phyloP scores from a whole-genome alignment of 768 basidiomycete species.

The Dioszegia aurantiaca region DNA sequence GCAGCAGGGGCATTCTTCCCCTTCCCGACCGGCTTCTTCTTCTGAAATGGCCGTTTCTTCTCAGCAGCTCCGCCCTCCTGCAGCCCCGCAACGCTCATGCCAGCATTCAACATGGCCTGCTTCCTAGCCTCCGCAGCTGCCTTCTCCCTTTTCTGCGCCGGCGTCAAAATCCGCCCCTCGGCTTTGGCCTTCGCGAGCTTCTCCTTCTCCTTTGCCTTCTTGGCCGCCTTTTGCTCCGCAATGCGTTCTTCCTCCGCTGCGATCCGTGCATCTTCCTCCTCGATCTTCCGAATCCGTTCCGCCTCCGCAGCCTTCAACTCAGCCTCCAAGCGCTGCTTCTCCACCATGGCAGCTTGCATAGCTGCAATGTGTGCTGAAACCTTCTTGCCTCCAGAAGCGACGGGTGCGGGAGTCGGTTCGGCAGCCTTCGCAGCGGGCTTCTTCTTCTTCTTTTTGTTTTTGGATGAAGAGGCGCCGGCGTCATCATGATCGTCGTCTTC shows the following conservation, averaged over 20 bases:
- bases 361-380: slow-evolving; percentile 65
- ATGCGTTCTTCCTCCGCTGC: slow-evolving; percentile 71
- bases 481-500: slow-evolving; percentile 62
- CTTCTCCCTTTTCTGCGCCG: slow-evolving; percentile 92
- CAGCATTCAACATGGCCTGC: slow-evolving; percentile 79
- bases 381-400: slow-evolving; percentile 52
- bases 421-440: slow-evolving; percentile 54
- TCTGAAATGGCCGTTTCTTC: slow-evolving; percentile 76
- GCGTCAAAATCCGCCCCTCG: slow-evolving; percentile 90
- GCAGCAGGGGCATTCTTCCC: slow-evolving; percentile 48
- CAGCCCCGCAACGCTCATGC: slow-evolving; percentile 83
- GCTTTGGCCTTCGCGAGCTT: slow-evolving; percentile 70
- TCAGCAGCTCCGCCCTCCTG: slow-evolving; percentile 55
- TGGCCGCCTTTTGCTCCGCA: slow-evolving; percentile 70
- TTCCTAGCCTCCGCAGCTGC: slow-evolving; percentile 83
- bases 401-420: slow-evolving; percentile 35
- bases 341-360: slow-evolving; percentile 85
- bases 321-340: slow-evolving; percentile 82
- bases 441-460: slow-evolving; percentile 73
- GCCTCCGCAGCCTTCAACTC: slow-evolving; percentile 69
- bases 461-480: slow-evolving; percentile 65
- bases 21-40: slow-evolving; percentile 65
- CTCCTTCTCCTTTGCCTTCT: slow-evolving; percentile 63
- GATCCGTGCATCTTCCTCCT: slow-evolving; percentile 75
- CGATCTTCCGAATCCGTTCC: slow-evolving; percentile 72